Conservation (phyloP, 1,284 basidiomycete genomes). For the Tilletia caries region DNA sequence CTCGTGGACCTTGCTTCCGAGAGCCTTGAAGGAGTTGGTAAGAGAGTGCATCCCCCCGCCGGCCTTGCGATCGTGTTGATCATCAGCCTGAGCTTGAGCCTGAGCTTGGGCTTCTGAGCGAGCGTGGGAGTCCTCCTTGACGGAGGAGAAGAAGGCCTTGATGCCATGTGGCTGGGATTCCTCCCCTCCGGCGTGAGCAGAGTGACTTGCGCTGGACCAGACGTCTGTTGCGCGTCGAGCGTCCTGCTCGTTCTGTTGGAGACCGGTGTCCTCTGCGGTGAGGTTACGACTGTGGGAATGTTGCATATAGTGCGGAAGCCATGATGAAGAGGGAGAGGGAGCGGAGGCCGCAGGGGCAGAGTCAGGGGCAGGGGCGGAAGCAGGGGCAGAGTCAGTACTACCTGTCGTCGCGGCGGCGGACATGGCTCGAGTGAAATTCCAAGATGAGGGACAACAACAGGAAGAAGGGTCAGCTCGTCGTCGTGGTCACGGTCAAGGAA, state of each 20-base stretch:
- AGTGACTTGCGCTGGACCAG: slow-evolving; percentile 5
- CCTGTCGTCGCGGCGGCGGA: too few species aligned
- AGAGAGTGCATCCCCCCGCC: not conserved
- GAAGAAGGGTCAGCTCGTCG: too few species aligned
- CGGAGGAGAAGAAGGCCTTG: slow-evolving; percentile 3
- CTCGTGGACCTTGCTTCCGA: slow-evolving; percentile 12
- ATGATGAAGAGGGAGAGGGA: not conserved
- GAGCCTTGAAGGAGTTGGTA: slow-evolving; percentile 12
- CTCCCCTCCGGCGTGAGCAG: not conserved
- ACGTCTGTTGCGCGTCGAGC: not conserved
- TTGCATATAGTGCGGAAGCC: not conserved
- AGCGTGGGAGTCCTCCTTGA: not conserved
- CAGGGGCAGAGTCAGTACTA: too few species aligned
- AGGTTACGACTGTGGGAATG: slow-evolving; percentile 6
- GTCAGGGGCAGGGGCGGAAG: too few species aligned
- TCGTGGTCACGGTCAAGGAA: too few species aligned
- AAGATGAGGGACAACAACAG: too few species aligned
- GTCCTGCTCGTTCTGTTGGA: not conserved
- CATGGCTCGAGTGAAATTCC: too few species aligned
- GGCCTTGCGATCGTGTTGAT: not conserved
- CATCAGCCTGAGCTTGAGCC: not conserved
- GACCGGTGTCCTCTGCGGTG: slow-evolving; percentile 9
- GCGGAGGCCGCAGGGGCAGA: not conserved
- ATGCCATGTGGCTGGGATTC: not conserved
- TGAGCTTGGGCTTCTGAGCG: not conserved